Evolutionary conservation across 73 alveolate species (phyloP).

Genomic region (Halteria grandinella): DNA sequence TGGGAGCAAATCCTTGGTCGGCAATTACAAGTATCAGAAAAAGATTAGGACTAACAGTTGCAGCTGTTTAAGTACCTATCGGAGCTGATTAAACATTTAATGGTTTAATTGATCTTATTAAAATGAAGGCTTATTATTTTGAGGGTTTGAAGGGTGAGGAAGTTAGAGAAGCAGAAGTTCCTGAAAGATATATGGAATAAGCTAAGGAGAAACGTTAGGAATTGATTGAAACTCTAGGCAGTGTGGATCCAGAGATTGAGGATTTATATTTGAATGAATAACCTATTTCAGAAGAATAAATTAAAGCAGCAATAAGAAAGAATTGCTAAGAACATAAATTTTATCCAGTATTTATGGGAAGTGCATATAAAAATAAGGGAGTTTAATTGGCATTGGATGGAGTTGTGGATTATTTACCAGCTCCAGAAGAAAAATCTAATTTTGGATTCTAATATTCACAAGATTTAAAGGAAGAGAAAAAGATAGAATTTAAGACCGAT

Average conservation of each 20-base stretch:
- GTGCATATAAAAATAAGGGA: slow-evolving; percentile 96
- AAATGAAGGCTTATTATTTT: slow-evolving; percentile 81
- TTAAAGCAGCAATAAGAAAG: slow-evolving; percentile 79
- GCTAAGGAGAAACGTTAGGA: slow-evolving; percentile 78
- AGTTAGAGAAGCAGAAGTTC: slow-evolving; percentile 69
- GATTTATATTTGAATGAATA: slow-evolving; percentile 74
- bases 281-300: slow-evolving; percentile 62
- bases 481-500: slow-evolving; percentile 73
- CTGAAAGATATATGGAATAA: slow-evolving; percentile 67
- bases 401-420: slow-evolving; percentile 84
- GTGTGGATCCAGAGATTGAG: slow-evolving; percentile 80
- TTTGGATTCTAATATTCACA: slow-evolving; percentile 66
- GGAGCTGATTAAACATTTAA: slow-evolving; percentile 82
- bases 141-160: slow-evolving; percentile 84
- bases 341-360: slow-evolving; percentile 95
- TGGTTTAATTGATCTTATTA: slow-evolving; percentile 82
- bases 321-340: slow-evolving; percentile 75
- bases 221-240: slow-evolving; percentile 72
- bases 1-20: slow-evolving; percentile 94
- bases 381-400: slow-evolving; percentile 90
- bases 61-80: slow-evolving; percentile 82
- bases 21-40: slow-evolving; percentile 68
- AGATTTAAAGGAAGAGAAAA: slow-evolving; percentile 55
- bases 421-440: slow-evolving; percentile 79
- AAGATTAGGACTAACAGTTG: slow-evolving; percentile 79